Conservation (phyloP, 1,139 yeast species). For the Protomyces gravidus region DNA sequence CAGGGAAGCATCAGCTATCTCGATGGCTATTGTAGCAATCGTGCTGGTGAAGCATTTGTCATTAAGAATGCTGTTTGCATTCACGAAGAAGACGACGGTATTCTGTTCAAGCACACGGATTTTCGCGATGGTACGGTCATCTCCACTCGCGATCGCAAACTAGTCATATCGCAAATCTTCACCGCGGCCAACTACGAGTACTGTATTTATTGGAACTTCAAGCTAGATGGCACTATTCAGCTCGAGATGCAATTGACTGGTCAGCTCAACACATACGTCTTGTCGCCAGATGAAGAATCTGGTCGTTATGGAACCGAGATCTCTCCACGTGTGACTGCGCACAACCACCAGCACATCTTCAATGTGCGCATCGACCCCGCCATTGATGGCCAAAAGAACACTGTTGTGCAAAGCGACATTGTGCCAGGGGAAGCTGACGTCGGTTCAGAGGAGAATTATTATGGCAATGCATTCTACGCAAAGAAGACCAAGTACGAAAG, state of each 20-base stretch:
- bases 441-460: constrained; percentile 63
- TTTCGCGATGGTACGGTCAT: constrained; percentile 75
- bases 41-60: constrained; percentile 63
- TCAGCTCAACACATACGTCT: constrained; percentile 64
- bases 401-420: constrained; percentile 68
- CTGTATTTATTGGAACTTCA: constrained; percentile 74
- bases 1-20: constrained; percentile 55
- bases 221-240: constrained; percentile 78
- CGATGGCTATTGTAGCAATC: constrained; percentile 67
- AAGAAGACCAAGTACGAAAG: constrained; percentile 63
- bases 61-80: constrained; percentile 74
- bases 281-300: constrained; percentile 59
- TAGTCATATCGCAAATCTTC: constrained; percentile 71
- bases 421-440: constrained; percentile 54
- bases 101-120: constrained; percentile 74
- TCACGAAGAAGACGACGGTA: constrained; percentile 80
- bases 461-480: constrained; percentile 68
- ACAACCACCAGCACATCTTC: constrained; percentile 78
- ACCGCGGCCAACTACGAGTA: constrained; percentile 85
- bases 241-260: constrained; percentile 76
- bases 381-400: constrained; percentile 72
- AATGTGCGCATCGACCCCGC: constrained; percentile 76
- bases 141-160: constrained; percentile 68
- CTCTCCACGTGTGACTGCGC: constrained; percentile 76
- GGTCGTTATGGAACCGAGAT: constrained; percentile 79